A percentile compares a stretch with the other conserved stretches of the same genome.
Conservation (phyloP, 345 rosid species). For the Brassica rapa region DNA sequence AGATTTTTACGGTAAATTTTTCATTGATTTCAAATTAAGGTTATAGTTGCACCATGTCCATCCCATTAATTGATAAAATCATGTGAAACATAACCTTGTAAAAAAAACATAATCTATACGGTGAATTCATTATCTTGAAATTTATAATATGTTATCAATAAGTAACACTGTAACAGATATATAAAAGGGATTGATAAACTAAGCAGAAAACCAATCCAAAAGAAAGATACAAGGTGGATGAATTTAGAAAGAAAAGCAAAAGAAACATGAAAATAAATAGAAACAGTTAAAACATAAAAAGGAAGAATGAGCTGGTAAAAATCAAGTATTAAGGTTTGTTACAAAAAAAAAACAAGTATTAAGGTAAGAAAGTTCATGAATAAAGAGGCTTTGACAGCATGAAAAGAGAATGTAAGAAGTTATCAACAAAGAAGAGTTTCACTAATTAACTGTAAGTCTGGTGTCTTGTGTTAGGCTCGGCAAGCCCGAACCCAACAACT, state of each 20-base stretch:
- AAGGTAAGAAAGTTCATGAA: slow-evolving; percentile 17
- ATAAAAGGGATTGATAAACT: background rate
- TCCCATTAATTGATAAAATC: background rate
- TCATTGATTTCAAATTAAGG: background rate
- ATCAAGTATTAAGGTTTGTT: background rate
- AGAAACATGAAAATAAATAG: background rate
- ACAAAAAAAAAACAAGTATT: background rate
- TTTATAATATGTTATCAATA: background rate
- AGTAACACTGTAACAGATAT: background rate
- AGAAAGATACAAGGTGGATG: background rate
- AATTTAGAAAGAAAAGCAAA: slow-evolving; percentile 11
- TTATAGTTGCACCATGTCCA: background rate
- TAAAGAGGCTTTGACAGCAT: slow-evolving; percentile 21
- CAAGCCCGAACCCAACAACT: slow-evolving; percentile 38
- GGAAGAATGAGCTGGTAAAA: slow-evolving; percentile 30
- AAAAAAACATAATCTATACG: background rate
- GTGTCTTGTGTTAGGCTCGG: slow-evolving; percentile 27
- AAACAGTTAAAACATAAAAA: slow-evolving; percentile 17
- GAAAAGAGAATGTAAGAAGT: slow-evolving; percentile 26
- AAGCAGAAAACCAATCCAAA: background rate
- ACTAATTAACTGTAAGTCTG: slow-evolving; percentile 29
- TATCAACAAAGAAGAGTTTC: slow-evolving; percentile 29
- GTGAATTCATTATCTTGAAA: background rate
- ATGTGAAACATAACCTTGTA: background rate
- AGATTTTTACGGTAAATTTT: background rate